Evolutionary conservation across 176 grass and related monocot species (phyloP).

Genomic region (Avena insularis): DNA sequence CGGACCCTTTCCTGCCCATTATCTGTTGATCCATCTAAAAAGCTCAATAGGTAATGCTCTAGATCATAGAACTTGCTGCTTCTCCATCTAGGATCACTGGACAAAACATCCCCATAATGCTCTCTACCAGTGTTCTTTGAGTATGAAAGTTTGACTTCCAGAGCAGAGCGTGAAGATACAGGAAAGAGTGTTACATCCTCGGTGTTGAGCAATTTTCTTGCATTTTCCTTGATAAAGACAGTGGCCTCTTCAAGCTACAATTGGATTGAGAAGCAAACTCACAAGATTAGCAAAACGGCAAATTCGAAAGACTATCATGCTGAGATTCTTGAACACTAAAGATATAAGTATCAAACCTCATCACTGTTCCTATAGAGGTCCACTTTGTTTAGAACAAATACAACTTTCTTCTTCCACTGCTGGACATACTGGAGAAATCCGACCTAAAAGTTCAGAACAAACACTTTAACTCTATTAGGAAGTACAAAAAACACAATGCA

Average conservation of each 20-base stretch:
- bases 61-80: conserved; percentile 89
- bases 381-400: conserved; percentile 96
- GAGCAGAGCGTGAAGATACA: conserved; percentile 85
- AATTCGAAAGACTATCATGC: conserved; percentile 38
- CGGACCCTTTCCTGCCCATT: conserved; percentile 87
- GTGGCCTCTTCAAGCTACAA: conserved; percentile 92
- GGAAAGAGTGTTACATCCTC: conserved; percentile 86
- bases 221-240: conserved; percentile 90
- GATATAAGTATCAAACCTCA: conserved; percentile 68
- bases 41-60: conserved; percentile 79
- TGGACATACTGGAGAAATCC: conserved; percentile 89
- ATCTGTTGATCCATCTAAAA: conserved; percentile 94
- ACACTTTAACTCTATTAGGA: conserved; percentile 12
- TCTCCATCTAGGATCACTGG: conserved; percentile 75
- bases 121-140: conserved; percentile 47
- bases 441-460: conserved; percentile 68
- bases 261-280: conserved; percentile 47
- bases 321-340: conserved; percentile 42
- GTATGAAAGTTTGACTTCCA: conserved; percentile 87
- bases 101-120: conserved; percentile 51
- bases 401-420: conserved; percentile 98
- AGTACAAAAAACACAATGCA: conserved; percentile 12
- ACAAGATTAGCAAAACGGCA: conserved; percentile 33
- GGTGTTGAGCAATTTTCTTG: conserved; percentile 68
- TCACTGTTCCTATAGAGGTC: conserved; percentile 82